Evolutionary conservation across 768 basidiomycete species (phyloP), one percentile per base, ranked within the genome.

Genomic region (Kondoa subrosea): DNA sequence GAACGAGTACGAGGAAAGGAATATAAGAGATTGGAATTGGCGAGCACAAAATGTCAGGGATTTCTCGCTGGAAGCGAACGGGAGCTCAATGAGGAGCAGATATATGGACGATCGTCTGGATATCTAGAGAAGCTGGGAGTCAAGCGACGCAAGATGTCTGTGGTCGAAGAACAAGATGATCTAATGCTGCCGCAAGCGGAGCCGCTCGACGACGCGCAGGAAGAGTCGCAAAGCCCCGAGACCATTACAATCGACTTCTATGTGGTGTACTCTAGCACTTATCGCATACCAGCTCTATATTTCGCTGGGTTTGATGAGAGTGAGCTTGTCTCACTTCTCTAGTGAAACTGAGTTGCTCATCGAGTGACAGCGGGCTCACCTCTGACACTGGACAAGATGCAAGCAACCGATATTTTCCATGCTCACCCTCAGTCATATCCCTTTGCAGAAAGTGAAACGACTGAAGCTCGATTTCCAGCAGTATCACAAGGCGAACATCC

Each of bases 401-500:
- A 50, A 8, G 21, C 8, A 21, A 21, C 40, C 40, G 21, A 50
- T 21, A 8, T 50, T 50, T 50, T 50, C 40, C 8, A 50, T 21
- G 40, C 40, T 50, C 21, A 8, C 21, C 40, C 12, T 8, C 8
- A 50, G 8, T 8, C 12, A 8, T 21, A 50, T 50, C 40, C 40
- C 21, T 50, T 50, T 21, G 40, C 40, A 8, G 40, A 8, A 8
- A 21, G 21, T 50, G 40, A 60, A 31, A 60, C n/a, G 25, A 60
- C 16, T 12, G 58, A 59, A 4, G 58, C 15, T 8, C 4, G 8
- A 8, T 29, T 32, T 27, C 61, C 61, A 33, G 33, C 30, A 15
- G 29, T 93, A 12, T 88, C 89, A 15, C 88, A 89, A 73, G 87
- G 88, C 8, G 91, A 93, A 67, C 91, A 92, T 73, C 90, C 89